A percentile compares a stretch with the other conserved stretches of the same genome.
These are phyloP conservation scores for Lachnellula hyalina DNA, from an alignment of 2,329 filamentous ascomycete genomes.

Conservation along the genomic window DNA sequence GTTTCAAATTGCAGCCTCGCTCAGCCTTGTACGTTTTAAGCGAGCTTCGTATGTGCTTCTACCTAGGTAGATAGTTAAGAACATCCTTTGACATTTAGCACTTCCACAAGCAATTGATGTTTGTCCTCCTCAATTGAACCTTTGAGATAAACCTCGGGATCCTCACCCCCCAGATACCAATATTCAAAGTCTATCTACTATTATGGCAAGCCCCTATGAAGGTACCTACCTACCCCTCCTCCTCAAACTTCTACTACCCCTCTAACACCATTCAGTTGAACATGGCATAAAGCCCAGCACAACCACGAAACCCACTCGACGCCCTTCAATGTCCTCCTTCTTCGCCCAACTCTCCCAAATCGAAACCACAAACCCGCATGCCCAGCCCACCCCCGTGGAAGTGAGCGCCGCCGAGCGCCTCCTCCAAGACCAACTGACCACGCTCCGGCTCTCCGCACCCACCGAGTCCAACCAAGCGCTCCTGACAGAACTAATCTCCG, in stretches of 20 bases:
- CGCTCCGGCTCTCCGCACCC: conserved; percentile 44
- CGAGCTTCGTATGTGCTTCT: background rate
- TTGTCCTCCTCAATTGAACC: background rate
- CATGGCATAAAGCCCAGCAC: conserved; percentile 48
- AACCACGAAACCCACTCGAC: conserved; percentile 35
- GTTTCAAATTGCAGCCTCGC: background rate
- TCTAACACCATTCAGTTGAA: conserved; percentile 45
- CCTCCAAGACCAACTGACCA: conserved; percentile 52
- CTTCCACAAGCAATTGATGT: background rate
- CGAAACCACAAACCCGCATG: conserved; percentile 47
- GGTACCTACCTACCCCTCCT: conserved; percentile 31
- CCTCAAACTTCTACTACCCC: conserved; percentile 2
- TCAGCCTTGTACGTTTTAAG: background rate
- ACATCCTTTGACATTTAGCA: background rate
- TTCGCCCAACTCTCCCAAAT: conserved; percentile 46
- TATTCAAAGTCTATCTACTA: conserved; percentile 11
- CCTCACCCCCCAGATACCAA: too few relatives aligned
- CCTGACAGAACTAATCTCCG: conserved; percentile 43
- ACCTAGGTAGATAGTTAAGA: background rate
- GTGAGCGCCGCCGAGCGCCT: conserved; percentile 52
- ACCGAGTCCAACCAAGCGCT: conserved; percentile 36
- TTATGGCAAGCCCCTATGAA: conserved; percentile 55
- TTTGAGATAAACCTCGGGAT: background rate
- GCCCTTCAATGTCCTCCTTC: conserved; percentile 60
- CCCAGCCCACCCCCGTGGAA: conserved; percentile 56